Conservation (phyloP, 2,329 filamentous ascomycete species). For the Xylariaceae sp. region DNA sequence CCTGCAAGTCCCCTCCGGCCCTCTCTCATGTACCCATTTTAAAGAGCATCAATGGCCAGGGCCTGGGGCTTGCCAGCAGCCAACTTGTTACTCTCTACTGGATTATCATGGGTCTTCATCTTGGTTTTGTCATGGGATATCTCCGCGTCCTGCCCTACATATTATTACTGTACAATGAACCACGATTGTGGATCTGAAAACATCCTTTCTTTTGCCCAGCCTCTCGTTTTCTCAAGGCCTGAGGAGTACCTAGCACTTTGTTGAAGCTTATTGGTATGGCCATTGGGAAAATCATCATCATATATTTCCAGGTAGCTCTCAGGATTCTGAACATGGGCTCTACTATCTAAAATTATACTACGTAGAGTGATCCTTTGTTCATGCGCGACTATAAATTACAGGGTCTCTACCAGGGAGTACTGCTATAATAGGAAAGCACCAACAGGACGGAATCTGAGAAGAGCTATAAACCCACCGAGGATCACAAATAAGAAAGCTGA, state of each 20-base stretch:
- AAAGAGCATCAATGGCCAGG: background rate
- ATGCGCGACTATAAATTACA: background rate
- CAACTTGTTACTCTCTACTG: no score
- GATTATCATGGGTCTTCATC: slow-evolving; percentile 4
- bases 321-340: background rate
- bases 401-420: background rate
- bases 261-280: no score
- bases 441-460: no score
- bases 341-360: background rate
- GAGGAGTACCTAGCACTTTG: no score
- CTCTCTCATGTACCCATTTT: background rate
- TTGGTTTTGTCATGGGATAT: slow-evolving; percentile 13
- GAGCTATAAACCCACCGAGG: background rate
- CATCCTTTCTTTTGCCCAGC: background rate
- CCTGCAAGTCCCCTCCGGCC: slow-evolving; percentile 4
- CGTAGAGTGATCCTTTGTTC: background rate
- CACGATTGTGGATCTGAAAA: slow-evolving; percentile 15
- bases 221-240: slow-evolving; percentile 5
- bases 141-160: slow-evolving; percentile 8
- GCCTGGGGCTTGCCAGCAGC: slow-evolving; percentile 1
- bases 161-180: slow-evolving; percentile 27
- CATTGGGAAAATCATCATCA: no score
- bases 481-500: background rate
- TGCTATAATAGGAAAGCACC: background rate
- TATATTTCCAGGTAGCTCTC: no score